Conservation (phyloP, 208 protist genomes). For the Crithidia fasciculata region DNA sequence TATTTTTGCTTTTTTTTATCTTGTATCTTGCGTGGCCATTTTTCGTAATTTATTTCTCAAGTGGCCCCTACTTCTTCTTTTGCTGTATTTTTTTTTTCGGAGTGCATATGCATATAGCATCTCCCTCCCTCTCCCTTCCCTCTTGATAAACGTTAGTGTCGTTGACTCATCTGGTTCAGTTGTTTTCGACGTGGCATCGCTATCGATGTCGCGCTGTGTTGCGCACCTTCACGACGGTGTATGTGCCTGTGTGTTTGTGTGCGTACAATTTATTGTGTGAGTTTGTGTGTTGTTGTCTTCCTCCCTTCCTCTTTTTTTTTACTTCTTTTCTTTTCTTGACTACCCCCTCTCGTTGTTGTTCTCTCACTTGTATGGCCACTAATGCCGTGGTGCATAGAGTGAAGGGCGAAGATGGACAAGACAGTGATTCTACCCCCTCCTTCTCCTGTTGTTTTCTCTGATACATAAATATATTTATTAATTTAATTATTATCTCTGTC, state of each 20-base stretch:
- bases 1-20: neutral
- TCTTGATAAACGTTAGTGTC: neutral
- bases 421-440: no score
- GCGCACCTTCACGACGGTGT: no score
- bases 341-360: neutral
- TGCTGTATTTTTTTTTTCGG: neutral
- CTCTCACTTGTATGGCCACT: neutral
- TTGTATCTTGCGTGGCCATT: neutral
- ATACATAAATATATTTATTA: neutral
- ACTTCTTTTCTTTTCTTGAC: neutral
- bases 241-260: no score
- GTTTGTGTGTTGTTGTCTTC: no score
- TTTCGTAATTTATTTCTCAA: neutral
- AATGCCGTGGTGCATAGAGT: no score
- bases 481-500: neutral
- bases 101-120: neutral
- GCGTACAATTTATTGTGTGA: neutral
- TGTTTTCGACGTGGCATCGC: neutral
- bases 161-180: neutral
- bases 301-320: neutral
- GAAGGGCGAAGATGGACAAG: no score
- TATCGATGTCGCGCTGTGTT: no score
- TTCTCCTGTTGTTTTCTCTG: no score
- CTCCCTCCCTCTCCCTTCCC: neutral
- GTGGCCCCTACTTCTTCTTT: neutral